These are phyloP conservation scores for Nitzschia palea DNA, from an alignment of 108 stramenopile species.

Conservation along the genomic window DNA sequence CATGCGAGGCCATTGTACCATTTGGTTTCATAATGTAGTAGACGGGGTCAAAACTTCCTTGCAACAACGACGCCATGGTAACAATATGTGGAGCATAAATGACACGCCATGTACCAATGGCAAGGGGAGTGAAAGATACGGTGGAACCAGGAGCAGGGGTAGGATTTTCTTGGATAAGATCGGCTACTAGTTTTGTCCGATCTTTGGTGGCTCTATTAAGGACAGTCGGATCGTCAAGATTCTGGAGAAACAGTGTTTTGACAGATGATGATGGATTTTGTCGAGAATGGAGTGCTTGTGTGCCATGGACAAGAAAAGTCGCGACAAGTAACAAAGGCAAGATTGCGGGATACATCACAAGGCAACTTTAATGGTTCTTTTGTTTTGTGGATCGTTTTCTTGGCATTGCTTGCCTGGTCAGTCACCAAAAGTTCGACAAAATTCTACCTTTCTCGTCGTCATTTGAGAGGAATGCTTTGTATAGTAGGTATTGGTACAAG, in stretches of 20 bases:
- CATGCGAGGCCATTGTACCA: constrained; percentile 60
- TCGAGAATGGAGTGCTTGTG: too few species aligned
- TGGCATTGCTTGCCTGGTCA: too few species aligned
- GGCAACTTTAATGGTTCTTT: too few species aligned
- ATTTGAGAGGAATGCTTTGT: too few species aligned
- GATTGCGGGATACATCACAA: too few species aligned
- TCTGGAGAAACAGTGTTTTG: constrained; percentile 4
- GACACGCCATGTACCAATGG: constrained; percentile 64
- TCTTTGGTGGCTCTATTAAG: constrained; percentile 25
- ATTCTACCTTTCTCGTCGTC: too few species aligned
- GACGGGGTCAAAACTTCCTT: constrained; percentile 36
- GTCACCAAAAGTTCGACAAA: too few species aligned
- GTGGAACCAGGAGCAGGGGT: constrained; percentile 46
- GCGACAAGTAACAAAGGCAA: too few species aligned
- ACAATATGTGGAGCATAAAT: constrained; percentile 78
- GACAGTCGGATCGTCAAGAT: neutral
- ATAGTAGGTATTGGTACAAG: too few species aligned
- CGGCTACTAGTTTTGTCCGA: constrained; percentile 13
- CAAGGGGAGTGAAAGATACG: constrained; percentile 45
- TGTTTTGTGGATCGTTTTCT: too few species aligned
- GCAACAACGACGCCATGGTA: constrained; percentile 32
- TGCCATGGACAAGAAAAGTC: too few species aligned
- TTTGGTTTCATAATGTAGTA: constrained; percentile 52
- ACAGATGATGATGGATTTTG: too few species aligned
- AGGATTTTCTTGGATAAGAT: constrained; percentile 21